Evolutionary conservation across 768 basidiomycete species (phyloP).

Genomic region (Tricholoma terreum): DNA sequence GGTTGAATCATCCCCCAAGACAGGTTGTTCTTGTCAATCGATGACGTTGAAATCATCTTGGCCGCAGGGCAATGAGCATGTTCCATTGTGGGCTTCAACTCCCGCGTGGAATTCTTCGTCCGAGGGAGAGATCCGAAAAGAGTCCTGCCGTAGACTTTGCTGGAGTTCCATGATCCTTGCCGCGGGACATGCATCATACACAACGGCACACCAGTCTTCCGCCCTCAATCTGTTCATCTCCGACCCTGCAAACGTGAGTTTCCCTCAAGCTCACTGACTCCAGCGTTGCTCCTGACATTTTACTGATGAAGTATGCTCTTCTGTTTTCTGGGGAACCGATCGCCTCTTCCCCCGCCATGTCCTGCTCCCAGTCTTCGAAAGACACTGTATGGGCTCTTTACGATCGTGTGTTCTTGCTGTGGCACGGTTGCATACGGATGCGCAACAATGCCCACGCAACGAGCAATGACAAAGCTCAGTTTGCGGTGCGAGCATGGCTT

Average conservation of each 20-base stretch:
- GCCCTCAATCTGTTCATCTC: conserved; percentile 53
- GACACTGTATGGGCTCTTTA: conserved; percentile 76
- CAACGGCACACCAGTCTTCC: conserved; percentile 38
- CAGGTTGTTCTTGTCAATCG: conserved; percentile 44
- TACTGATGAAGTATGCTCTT: conserved; percentile 53
- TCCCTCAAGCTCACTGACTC: conserved; percentile 1
- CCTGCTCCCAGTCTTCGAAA: conserved; percentile 40
- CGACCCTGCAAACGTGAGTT: conserved; percentile 64
- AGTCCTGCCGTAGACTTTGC: conserved; percentile 68
- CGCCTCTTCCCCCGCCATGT: conserved; percentile 29
- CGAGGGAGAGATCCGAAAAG: conserved; percentile 64
- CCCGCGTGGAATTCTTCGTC: conserved; percentile 60
- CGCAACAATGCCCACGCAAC: conserved; percentile 38
- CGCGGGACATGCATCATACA: conserved; percentile 63
- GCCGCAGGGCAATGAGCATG: conserved; percentile 47
- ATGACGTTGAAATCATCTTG: conserved; percentile 52
- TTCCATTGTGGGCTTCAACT: conserved; percentile 61
- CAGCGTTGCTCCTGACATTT: conserved; percentile 1
- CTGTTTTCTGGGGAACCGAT: conserved; percentile 74
- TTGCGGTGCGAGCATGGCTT: conserved; percentile 66
- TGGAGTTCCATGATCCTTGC: conserved; percentile 68
- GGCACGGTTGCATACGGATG: conserved; percentile 70
- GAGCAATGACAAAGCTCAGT: conserved; percentile 55
- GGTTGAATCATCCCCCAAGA: conserved; percentile 12
- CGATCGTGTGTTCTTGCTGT: conserved; percentile 65